These are phyloP conservation scores for Microdochium nivale DNA, from an alignment of 2,329 filamentous ascomycete genomes.

Conservation along the genomic window DNA sequence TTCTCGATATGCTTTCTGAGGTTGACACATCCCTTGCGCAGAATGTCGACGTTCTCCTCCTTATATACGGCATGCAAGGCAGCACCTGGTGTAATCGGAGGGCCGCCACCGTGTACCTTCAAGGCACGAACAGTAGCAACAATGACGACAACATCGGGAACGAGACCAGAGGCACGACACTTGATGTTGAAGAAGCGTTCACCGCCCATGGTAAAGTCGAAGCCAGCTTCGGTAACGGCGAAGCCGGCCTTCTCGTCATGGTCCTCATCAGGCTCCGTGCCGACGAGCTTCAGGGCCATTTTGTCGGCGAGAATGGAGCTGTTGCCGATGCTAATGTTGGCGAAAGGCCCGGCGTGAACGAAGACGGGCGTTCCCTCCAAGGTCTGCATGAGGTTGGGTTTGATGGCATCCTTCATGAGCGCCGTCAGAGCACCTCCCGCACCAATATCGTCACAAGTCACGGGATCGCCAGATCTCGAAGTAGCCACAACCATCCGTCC, in stretches of 20 bases:
- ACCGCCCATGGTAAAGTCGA: constrained; percentile 99
- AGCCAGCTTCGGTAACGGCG: constrained; percentile 93
- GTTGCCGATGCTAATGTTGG: constrained; percentile 96
- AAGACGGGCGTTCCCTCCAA: constrained; percentile 95
- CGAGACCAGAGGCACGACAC: constrained; percentile 86
- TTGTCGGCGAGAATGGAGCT: constrained; percentile 93
- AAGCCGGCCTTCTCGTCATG: constrained; percentile 77
- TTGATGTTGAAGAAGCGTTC: constrained; percentile 99
- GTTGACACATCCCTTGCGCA: constrained; percentile 87
- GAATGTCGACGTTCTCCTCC: constrained; percentile 86
- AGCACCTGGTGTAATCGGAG: constrained; percentile 83
- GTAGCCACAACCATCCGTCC: constrained; percentile 94
- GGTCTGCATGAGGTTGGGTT: constrained; percentile 98
- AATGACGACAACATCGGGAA: constrained; percentile 88
- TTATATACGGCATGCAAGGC: constrained; percentile 82
- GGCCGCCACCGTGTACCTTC: constrained; percentile 94
- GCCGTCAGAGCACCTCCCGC: constrained; percentile 86
- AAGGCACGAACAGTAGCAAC: constrained; percentile 92
- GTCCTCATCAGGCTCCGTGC: constrained; percentile 87
- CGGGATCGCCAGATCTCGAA: constrained; percentile 75
- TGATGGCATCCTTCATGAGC: constrained; percentile 96
- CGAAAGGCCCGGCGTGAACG: constrained; percentile 94
- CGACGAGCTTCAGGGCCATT: constrained; percentile 89
- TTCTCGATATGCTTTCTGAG: constrained; percentile 92
- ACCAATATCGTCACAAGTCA: constrained; percentile 94